phyloP scores from a whole-genome alignment of 169 alveolate genomes.

The Eimeria sp. region DNA sequence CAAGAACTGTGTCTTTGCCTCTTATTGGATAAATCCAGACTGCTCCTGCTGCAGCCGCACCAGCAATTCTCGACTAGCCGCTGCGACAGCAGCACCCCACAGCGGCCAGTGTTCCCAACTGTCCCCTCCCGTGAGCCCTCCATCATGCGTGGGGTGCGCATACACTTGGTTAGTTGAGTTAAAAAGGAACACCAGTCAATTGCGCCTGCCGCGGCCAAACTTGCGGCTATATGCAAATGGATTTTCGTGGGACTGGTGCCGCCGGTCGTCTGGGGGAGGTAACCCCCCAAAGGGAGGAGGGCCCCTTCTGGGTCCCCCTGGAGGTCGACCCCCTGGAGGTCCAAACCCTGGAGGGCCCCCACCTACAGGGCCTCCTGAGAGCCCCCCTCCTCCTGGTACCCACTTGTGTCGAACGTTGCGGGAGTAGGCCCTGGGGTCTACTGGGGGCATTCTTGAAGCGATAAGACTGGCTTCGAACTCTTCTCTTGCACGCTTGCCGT shows the following conservation, averaged over 20 bases:
- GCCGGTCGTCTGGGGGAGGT: background rate
- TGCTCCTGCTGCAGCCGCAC: background rate
- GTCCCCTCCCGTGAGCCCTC: background rate
- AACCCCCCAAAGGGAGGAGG: background rate
- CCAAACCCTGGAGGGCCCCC: background rate
- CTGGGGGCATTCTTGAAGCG: slow-evolving; percentile 4
- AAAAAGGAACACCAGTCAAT: background rate
- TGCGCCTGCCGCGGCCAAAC: slow-evolving; percentile 36
- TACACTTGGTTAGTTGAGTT: background rate
- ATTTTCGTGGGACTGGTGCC: background rate
- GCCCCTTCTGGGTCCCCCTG: background rate
- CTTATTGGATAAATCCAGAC: background rate
- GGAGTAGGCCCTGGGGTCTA: slow-evolving; percentile 13
- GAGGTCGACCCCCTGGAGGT: background rate
- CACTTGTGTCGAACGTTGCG: slow-evolving; percentile 16
- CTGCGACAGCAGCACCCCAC: background rate
- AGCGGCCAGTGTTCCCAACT: background rate
- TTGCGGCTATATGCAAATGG: slow-evolving; percentile 48
- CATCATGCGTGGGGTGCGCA: background rate
- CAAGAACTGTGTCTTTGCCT: background rate
- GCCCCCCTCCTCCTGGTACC: slow-evolving; percentile 16
- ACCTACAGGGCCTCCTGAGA: background rate
- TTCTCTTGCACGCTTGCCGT: slow-evolving; percentile 50
- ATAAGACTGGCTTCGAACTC: slow-evolving; percentile 28
- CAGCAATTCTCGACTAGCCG: background rate